Conservation (phyloP, 129 eudicot species). For the Arctium lappa region DNA sequence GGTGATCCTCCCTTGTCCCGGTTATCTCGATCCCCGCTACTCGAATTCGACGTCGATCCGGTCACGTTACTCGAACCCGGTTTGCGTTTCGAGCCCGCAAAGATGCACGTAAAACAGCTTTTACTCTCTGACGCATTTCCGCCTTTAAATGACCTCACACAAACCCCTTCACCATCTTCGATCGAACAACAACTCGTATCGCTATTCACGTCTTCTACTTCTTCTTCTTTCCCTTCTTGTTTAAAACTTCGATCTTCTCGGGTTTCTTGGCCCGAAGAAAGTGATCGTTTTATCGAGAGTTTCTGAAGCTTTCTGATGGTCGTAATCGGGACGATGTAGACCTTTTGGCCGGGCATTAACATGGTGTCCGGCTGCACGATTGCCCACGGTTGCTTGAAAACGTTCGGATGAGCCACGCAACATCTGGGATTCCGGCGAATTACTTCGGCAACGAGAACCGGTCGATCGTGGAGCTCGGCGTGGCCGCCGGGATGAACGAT, state of each 20-base stretch:
- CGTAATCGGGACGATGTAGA: slow-evolving; percentile 52
- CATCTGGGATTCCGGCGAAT: slow-evolving; percentile 58
- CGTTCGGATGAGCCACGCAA: slow-evolving; percentile 57
- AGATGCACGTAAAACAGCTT: slow-evolving; percentile 27
- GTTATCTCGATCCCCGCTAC: slow-evolving; percentile 1
- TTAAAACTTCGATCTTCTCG: neutral
- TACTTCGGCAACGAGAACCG: slow-evolving; percentile 49
- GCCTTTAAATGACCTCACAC: slow-evolving; percentile 18
- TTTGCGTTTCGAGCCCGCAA: slow-evolving; percentile 26
- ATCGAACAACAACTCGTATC: slow-evolving; percentile 36
- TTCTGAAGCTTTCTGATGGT: slow-evolving; percentile 57
- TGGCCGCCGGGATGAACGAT: slow-evolving; percentile 77
- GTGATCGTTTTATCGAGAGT: slow-evolving; percentile 22
- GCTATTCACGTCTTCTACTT: neutral
- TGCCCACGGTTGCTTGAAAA: slow-evolving; percentile 70
- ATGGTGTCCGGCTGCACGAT: slow-evolving; percentile 55
- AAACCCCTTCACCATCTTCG: slow-evolving; percentile 12
- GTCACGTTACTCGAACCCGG: slow-evolving; percentile 11
- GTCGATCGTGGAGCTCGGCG: slow-evolving; percentile 66
- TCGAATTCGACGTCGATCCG: slow-evolving; percentile 4
- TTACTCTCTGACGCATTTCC: neutral
- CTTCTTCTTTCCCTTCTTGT: neutral
- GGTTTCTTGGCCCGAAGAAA: slow-evolving; percentile 12
- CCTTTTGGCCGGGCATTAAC: slow-evolving; percentile 59
- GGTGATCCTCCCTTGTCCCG: slow-evolving; percentile 29